Base-by-base conservation (phyloP, 2,329 filamentous ascomycete genomes). In the Grosmannia huntii region DNA sequence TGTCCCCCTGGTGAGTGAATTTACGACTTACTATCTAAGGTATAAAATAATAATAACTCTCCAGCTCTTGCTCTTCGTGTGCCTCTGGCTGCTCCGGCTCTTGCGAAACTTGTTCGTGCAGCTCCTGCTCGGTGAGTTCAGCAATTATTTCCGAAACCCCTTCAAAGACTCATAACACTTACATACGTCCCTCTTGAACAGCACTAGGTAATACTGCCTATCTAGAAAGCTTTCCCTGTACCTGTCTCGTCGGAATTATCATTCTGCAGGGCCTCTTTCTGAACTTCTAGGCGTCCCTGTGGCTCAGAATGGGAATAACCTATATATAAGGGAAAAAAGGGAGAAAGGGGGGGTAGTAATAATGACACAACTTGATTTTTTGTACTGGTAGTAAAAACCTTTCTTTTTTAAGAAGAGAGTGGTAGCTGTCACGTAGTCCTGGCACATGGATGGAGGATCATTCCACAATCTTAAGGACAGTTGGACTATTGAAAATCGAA, bases 31-130 rank as follows among this genome's bases (percentile, higher is more conserved):
- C 4, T 10, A n/a, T 5, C 12, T 55, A 9, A 19, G 49, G 49
- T 28, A 51, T 5, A 11, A 12, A 10, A 16, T 31, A 3, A 14
- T 7, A 16, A 9, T 21, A 51, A 28, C 23, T 12, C 19, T 27
- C 21, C 6, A 21, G 63, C 57, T 46, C 57, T 44, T 64, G 63
- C 60, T 55, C 63, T 48, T 56, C 62, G 14, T 63, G 63, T 60
- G 41, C 57, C 36, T 41, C 53, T 7, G 53, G 57, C 60, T 64
- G 62, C 62, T 60, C 60, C 48, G 63, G 63, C 57, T 59, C 63
- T 16, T 64, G 63, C 62, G 59, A 53, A 46, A 38, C 57, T 28
- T 64, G 63, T 60, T 55, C 58, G 16, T 64, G 63, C 63, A 58
- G 10, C 56, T 60, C 63, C n/a, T 64, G 63, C 60, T 38, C 31